These are phyloP conservation scores for Heritiera littoralis DNA, from an alignment of 345 rosid genomes.

Conservation along the genomic window DNA sequence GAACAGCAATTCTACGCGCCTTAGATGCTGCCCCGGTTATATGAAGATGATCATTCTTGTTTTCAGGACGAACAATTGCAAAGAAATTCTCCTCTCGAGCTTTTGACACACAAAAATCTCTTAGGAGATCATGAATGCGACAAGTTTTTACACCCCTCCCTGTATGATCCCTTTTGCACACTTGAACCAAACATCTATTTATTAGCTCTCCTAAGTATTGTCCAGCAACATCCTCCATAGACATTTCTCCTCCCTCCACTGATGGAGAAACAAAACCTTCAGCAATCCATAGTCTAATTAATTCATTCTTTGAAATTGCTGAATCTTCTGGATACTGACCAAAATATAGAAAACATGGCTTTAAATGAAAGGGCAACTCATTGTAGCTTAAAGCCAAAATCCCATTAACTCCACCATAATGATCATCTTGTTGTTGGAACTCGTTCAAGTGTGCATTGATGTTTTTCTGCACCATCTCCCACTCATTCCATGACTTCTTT, in stretches of 20 bases:
- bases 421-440: neutral
- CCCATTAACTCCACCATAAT: constrained; percentile 2
- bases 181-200: constrained; percentile 22
- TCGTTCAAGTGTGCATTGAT: neutral
- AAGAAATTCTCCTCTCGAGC: constrained; percentile 17
- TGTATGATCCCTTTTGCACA: neutral
- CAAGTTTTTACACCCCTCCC: constrained; percentile 23
- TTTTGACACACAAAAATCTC: constrained; percentile 6
- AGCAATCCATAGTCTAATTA: constrained; percentile 25
- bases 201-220: constrained; percentile 27
- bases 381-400: constrained; percentile 34
- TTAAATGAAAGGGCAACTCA: constrained; percentile 34
- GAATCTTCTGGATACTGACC: constrained; percentile 28
- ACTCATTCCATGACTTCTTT: neutral
- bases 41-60: too few relatives aligned
- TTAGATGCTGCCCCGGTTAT: neutral
- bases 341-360: constrained; percentile 35
- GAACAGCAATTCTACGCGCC: neutral
- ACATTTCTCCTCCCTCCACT: neutral
- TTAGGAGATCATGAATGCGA: constrained; percentile 24
- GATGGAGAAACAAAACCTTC: constrained; percentile 22
- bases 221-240: constrained; percentile 29
- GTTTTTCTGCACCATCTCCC: neutral
- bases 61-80: neutral
- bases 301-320: neutral